Base-by-base conservation (phyloP, 2,329 filamentous ascomycete species). In the Verticillium longisporum region DNA sequence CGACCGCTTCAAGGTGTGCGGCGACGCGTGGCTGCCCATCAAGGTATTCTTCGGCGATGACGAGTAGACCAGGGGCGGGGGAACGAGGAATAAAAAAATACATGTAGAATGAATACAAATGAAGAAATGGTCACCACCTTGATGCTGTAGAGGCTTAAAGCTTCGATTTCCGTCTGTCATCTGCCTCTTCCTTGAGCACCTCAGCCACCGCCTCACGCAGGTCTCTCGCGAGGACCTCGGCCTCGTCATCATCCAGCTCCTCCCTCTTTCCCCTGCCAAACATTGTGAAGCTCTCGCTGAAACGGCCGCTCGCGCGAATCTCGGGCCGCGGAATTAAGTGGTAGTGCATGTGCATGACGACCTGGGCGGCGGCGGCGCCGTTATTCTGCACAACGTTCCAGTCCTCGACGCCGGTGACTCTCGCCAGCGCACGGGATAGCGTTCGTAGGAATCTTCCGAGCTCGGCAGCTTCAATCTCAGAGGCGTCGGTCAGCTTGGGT, bases 361-460 rank as follows among this genome's bases (percentile, higher is more conserved):
- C 92, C 77, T 98, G 94, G 2, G 92, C 92, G 2, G 94, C 94
- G 36, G 92, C 86, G 3, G 88, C 88, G 15, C 94, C 92, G 68
- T 97, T 98, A 73, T 98, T 98, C 78, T 98, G 94, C 60, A 98
- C 91, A 34, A 98, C 87, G 74, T 99, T 99, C 89, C 94, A 98
- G 76, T 97, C 93, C 58, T 80, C 81, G 1, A 91, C 84, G 10
- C 88, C 89, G 2, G 88, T 90, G 0, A 87, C 85, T 58, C 80
- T 80, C 36, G 86, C 83, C 41, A 97, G 80, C 0, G 90, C 90
- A 21, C 84, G 79, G 18, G 89, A 90, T 2, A 97, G 78, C 3
- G 94, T 74, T 37, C 91, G 87, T 33, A 96, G 82, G 78, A 81
- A 84, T 63, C 74, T 72, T 68, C 90, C 86, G 60, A 96, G 81